These are phyloP conservation scores for Amanita subjunquillea DNA, from an alignment of 768 basidiomycete genomes.

Conservation along the genomic window DNA sequence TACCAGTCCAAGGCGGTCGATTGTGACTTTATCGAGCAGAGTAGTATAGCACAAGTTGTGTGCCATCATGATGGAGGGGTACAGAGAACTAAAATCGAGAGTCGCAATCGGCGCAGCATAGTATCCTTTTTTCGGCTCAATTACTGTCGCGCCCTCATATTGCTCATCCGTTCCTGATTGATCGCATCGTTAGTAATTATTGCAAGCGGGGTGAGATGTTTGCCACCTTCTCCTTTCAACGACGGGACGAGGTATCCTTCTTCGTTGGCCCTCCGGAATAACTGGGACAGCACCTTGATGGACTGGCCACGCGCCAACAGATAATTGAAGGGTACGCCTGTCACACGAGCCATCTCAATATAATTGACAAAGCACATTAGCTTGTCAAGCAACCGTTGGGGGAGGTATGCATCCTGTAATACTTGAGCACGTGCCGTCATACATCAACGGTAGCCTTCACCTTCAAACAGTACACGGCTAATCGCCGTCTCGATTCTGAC, in stretches of 20 bases:
- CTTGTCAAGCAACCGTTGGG: conserved; percentile 92
- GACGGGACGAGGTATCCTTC: conserved; percentile 88
- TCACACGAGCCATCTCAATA: conserved; percentile 98
- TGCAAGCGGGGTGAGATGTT: neutral
- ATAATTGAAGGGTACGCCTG: conserved; percentile 98
- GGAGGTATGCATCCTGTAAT: conserved; percentile 89
- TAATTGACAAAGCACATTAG: conserved; percentile 99
- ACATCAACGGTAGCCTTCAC: conserved; percentile 24
- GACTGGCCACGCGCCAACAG: conserved; percentile 91
- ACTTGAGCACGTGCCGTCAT: neutral
- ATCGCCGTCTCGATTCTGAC: conserved; percentile 79
- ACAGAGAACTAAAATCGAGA: conserved; percentile 95
- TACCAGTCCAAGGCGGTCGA: conserved; percentile 66
- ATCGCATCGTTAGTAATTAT: conserved; percentile 1
- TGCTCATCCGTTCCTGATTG: conserved; percentile 79
- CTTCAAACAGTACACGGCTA: conserved; percentile 98
- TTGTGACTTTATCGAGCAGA: conserved; percentile 69
- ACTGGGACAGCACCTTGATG: conserved; percentile 95
- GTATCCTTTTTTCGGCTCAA: conserved; percentile 93
- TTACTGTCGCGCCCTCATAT: conserved; percentile 98
- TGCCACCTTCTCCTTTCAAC: conserved; percentile 71
- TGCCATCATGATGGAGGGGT: conserved; percentile 99
- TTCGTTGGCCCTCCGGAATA: conserved; percentile 87
- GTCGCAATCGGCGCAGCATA: conserved; percentile 97
- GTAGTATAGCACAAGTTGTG: conserved; percentile 99